These are phyloP conservation scores for Ocimum tenuiflorum DNA, from an alignment of 257 asterid species.

Conservation along the genomic window DNA sequence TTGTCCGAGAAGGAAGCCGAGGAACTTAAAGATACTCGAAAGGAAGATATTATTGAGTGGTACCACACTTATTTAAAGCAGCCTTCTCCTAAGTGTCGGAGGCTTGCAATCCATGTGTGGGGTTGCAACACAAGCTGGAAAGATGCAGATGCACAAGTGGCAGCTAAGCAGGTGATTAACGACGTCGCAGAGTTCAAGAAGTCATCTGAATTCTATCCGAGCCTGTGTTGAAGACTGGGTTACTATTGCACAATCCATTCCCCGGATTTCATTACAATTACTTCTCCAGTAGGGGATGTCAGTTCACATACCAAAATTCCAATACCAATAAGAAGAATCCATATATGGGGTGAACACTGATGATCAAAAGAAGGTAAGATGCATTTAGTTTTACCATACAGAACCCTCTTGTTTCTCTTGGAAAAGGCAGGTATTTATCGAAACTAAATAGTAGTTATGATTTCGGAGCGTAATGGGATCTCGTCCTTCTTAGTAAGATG, in stretches of 20 bases:
- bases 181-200: conserved; percentile 57
- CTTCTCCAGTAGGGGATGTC: not conserved
- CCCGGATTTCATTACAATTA: not conserved
- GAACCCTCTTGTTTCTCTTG: not conserved
- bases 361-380: not conserved
- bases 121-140: conserved; percentile 64
- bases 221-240: conserved; percentile 37
- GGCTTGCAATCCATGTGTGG: conserved; percentile 86
- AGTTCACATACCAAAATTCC: not conserved
- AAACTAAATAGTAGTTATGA: not conserved
- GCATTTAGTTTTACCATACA: no score
- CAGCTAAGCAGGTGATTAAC: conserved; percentile 45
- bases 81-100: conserved; percentile 82
- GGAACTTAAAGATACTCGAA: conserved; percentile 48
- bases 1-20: conserved; percentile 67
- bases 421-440: not conserved
- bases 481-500: not conserved
- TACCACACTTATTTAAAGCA: conserved; percentile 47
- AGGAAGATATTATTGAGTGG: conserved; percentile 67
- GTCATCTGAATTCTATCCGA: conserved; percentile 57
- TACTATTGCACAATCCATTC: not conserved
- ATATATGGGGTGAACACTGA: not conserved
- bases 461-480: not conserved
- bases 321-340: not conserved
- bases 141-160: conserved; percentile 25